Base-by-base conservation (phyloP, 139 green algal genomes). In the Coelastrella sp. region DNA sequence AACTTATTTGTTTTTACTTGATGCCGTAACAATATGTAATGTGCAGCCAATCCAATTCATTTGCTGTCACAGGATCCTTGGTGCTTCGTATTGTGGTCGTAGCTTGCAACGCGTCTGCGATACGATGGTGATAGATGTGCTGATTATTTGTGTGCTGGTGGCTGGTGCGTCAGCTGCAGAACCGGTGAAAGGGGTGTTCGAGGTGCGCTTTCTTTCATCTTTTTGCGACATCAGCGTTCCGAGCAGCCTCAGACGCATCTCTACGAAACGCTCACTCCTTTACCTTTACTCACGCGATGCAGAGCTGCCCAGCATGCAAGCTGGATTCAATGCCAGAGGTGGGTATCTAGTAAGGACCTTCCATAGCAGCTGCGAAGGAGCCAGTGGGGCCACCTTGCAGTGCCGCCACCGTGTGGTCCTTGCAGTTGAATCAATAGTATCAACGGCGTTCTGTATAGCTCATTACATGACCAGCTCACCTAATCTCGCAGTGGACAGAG, bases 251-350 rank as follows among this genome's bases (percentile, higher is more conserved):
- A 14, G 63, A 72, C 15, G 63, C 70, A 70, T 70, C 63, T 15
- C 15, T 17, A 70, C 4, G 63, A 14, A 17, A 17, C 70, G 17
- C 72, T 19, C 19, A 57, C 20, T 20, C 15, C 68, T 9, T 19
- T n/a, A n/a, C n/a, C n/a, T n/a, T 15, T 84, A n/a, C 59, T 58
- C 12, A 59, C 57, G 59, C n/a, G 7, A 65, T 65, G 27, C 82
- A 87, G 82, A 78, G 57, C 15, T 87, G 82, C 17, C 82, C 82
- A n/a, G 25, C 82, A 25, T 87, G 82, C 82, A 78, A 66, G 35
- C 63, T 87, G 3, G 60, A 24, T 14, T 24, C 82, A 15, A 87
- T 87, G 82, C 82, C 82, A 17, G 82, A 87, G 82, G 82, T 87
- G 82, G 20, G 82, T 78, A 20, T 20, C 14, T 12, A 14, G 24